These are phyloP conservation scores for Fusarium incarnatum DNA, from an alignment of 2,329 filamentous ascomycete genomes.

Conservation along the genomic window DNA sequence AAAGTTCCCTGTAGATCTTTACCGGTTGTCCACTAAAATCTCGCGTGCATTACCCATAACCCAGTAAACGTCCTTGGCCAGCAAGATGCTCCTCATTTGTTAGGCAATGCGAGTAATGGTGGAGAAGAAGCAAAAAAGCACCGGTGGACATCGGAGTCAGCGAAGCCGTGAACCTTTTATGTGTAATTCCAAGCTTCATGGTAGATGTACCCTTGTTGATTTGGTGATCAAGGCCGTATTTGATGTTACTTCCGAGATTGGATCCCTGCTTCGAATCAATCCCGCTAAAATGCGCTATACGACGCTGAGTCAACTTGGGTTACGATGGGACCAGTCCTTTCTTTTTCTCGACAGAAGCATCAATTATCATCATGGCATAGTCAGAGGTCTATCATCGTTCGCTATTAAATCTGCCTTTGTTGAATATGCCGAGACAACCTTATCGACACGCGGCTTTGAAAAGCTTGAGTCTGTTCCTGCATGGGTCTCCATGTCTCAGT, in stretches of 20 bases:
- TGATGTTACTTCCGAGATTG: slow-evolving; percentile 7
- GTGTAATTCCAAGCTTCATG: neutral
- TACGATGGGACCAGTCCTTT: neutral
- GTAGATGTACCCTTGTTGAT: neutral
- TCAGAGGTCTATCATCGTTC: neutral
- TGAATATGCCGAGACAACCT: neutral
- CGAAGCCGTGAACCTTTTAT: neutral
- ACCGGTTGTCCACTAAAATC: slow-evolving; percentile 11
- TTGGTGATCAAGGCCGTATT: slow-evolving; percentile 17
- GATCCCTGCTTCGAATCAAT: slow-evolving; percentile 7
- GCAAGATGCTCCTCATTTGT: neutral
- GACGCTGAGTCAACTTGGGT: slow-evolving; percentile 1
- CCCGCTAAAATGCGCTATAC: neutral
- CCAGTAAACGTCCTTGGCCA: neutral
- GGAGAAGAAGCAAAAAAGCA: slow-evolving; percentile 6
- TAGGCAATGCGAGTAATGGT: neutral
- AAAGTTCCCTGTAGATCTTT: slow-evolving; percentile 18
- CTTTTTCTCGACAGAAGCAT: neutral
- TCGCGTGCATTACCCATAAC: neutral
- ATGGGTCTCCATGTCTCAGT: slow-evolving; percentile 7
- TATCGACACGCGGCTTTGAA: neutral
- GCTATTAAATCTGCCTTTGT: neutral
- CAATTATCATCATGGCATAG: neutral
- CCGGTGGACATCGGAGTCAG: neutral
- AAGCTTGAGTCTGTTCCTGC: slow-evolving; percentile 23